Conservation (phyloP, 305 asterid species). For the Fraxinus latifolia region DNA sequence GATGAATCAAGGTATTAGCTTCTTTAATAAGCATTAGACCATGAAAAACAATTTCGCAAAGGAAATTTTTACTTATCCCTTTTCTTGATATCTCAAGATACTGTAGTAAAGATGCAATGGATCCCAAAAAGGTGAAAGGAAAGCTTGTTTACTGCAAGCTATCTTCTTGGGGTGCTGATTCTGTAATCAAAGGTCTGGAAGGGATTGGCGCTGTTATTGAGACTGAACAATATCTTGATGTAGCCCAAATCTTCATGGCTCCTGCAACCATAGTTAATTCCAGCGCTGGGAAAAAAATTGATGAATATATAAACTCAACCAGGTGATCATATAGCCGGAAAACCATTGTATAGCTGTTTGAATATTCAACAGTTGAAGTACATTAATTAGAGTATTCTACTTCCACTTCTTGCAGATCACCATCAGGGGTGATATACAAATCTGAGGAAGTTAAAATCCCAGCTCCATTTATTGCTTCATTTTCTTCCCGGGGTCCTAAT, state of each 20-base stretch:
- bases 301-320: slow-evolving; percentile 53
- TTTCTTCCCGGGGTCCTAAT: slow-evolving; percentile 91
- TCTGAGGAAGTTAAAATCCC: slow-evolving; percentile 57
- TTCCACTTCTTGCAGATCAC: slow-evolving; percentile 43
- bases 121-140: slow-evolving; percentile 75
- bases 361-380: neutral
- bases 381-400: neutral
- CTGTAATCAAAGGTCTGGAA: slow-evolving; percentile 65
- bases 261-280: slow-evolving; percentile 70
- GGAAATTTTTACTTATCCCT: neutral
- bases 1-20: slow-evolving; percentile 47
- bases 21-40: neutral
- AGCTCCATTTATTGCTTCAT: slow-evolving; percentile 79
- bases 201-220: slow-evolving; percentile 72
- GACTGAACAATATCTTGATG: slow-evolving; percentile 54
- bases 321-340: slow-evolving; percentile 32
- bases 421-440: slow-evolving; percentile 62
- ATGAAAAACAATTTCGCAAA: neutral
- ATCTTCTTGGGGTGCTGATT: slow-evolving; percentile 61
- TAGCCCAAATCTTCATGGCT: slow-evolving; percentile 70
- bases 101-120: slow-evolving; percentile 66
- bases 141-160: slow-evolving; percentile 68
- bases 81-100: slow-evolving; percentile 25
- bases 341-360: neutral
- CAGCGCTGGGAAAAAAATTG: slow-evolving; percentile 49